phyloP scores from a whole-genome alignment of 306 rosid species.

The Cucurbita argyrosperma region DNA sequence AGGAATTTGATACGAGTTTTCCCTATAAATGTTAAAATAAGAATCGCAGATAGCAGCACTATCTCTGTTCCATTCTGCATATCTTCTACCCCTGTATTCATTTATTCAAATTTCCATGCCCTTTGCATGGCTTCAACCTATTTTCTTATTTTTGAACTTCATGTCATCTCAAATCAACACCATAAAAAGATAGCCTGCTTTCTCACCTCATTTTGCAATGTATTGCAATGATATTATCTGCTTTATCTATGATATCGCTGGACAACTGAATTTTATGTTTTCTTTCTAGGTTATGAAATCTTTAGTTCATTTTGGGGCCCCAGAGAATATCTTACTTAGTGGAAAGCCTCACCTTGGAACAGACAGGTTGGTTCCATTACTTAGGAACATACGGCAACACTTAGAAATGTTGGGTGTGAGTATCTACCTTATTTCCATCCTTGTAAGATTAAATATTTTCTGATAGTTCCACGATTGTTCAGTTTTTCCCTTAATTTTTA shows the following conservation, averaged over 20 bases:
- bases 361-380: conserved; percentile 82
- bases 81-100: not conserved
- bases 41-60: not conserved
- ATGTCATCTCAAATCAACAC: not conserved
- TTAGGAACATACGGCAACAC: conserved; percentile 80
- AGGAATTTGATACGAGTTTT: not conserved
- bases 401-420: conserved; percentile 78
- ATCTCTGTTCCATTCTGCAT: not conserved
- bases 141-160: not conserved
- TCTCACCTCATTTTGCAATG: not conserved
- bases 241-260: not conserved
- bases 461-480: conserved; percentile 14
- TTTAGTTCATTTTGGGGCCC: conserved; percentile 87
- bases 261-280: conserved; percentile 4
- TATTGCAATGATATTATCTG: not conserved
- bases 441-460: not conserved
- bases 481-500: conserved; percentile 3
- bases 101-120: not conserved
- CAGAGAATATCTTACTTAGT: conserved; percentile 55
- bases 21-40: not conserved
- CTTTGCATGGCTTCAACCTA: not conserved
- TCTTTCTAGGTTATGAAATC: conserved; percentile 74
- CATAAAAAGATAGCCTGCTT: not conserved
- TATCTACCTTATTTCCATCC: conserved; percentile 12
- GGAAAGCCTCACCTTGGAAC: conserved; percentile 98